These are phyloP conservation scores for Hypocreales sp. DNA, from an alignment of 2,329 filamentous ascomycete genomes.

Conservation along the genomic window DNA sequence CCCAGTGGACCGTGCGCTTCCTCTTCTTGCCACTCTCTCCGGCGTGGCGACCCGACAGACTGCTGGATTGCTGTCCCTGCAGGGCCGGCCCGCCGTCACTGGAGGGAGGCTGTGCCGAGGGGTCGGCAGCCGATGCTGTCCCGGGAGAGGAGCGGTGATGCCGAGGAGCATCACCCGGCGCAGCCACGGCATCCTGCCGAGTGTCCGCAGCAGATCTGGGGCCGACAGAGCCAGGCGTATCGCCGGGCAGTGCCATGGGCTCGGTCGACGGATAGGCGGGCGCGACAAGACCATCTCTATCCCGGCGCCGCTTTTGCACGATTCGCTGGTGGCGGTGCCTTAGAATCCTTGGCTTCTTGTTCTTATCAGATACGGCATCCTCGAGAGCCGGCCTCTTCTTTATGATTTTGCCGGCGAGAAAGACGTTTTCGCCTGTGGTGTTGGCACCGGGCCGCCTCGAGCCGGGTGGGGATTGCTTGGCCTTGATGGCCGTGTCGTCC, in stretches of 20 bases:
- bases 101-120: no score
- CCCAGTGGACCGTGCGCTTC: slow-evolving; percentile 2
- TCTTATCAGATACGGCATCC: slow-evolving; percentile 24
- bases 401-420: slow-evolving; percentile 23
- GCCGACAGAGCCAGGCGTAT: neutral
- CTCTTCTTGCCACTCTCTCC: neutral
- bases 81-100: no score
- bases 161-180: no score
- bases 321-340: slow-evolving; percentile 18
- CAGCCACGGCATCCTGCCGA: no score
- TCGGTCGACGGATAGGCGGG: slow-evolving; percentile 17
- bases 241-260: slow-evolving; percentile 14
- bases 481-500: no score
- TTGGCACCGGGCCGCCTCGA: slow-evolving; percentile 2
- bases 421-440: slow-evolving; percentile 29
- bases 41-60: no score
- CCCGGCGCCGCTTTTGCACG: slow-evolving; percentile 25
- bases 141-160: no score
- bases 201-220: slow-evolving; percentile 1
- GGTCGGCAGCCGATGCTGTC: no score
- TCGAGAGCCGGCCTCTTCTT: slow-evolving; percentile 20
- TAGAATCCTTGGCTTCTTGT: slow-evolving; percentile 24
- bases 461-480: neutral
- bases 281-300: slow-evolving; percentile 23
- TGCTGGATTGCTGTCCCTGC: no score